Conservation (phyloP, 768 basidiomycete species). For the Symmetrospora coprosmae region DNA sequence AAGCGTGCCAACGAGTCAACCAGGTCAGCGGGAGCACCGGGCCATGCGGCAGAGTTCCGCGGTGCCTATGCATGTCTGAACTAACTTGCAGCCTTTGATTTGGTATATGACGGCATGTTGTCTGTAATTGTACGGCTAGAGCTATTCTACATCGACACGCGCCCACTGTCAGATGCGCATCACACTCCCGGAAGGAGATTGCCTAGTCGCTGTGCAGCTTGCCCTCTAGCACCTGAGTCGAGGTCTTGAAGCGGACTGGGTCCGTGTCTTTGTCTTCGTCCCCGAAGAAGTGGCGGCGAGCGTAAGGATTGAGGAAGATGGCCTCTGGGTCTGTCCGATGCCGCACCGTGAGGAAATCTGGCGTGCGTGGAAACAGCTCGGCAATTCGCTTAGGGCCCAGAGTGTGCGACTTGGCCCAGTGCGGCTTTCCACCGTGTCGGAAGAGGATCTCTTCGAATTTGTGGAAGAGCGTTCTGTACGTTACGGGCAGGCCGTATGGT, state of each 20-base stretch:
- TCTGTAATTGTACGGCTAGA: no score
- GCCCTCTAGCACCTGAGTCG: neutral
- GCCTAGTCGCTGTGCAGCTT: neutral
- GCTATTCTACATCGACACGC: no score
- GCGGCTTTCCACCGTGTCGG: conserved; percentile 64
- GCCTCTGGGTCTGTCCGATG: neutral
- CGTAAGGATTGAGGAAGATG: conserved; percentile 13
- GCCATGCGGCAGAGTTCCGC: no score
- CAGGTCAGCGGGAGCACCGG: no score
- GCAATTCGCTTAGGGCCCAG: neutral
- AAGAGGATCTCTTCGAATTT: conserved; percentile 59
- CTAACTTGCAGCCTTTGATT: no score
- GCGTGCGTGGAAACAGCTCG: neutral
- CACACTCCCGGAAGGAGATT: no score
- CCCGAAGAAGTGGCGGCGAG: conserved; percentile 5
- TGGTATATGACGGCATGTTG: no score
- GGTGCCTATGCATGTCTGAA: no score
- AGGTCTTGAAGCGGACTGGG: neutral
- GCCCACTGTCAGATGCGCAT: no score
- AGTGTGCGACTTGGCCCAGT: conserved; percentile 85
- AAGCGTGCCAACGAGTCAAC: no score
- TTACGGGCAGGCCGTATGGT: conserved; percentile 17
- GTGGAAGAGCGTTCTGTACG: conserved; percentile 65
- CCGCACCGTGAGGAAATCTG: neutral
- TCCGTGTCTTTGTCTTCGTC: neutral